A percentile compares a stretch with the other conserved stretches of the same genome.
These are phyloP conservation scores for Solidago caesia DNA, from an alignment of 129 eudicot genomes.

Conservation along the genomic window DNA sequence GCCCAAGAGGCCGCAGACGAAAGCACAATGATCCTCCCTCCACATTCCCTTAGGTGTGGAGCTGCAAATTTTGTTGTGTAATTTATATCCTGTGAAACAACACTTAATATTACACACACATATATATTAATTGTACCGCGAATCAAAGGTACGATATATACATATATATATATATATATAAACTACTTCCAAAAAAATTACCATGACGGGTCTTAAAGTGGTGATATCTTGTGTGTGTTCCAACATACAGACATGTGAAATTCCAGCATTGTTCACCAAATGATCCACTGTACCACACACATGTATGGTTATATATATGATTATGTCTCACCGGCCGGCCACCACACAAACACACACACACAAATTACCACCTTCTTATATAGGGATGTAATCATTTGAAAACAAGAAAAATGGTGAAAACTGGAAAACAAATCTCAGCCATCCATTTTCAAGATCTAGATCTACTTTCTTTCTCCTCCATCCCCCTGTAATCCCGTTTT, in stretches of 20 bases:
- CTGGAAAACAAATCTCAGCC: too few relatives aligned
- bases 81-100: slow-evolving; percentile 36
- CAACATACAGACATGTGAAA: slow-evolving; percentile 28
- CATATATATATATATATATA: too few relatives aligned
- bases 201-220: slow-evolving; percentile 32
- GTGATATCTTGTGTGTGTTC: slow-evolving; percentile 33
- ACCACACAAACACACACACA: too few relatives aligned
- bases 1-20: slow-evolving; percentile 51
- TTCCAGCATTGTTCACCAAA: slow-evolving; percentile 42
- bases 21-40: slow-evolving; percentile 42
- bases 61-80: slow-evolving; percentile 37
- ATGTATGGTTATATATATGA: background rate
- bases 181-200: background rate
- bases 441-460: too few relatives aligned
- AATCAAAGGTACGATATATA: background rate
- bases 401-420: too few relatives aligned
- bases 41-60: slow-evolving; percentile 41
- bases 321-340: too few relatives aligned
- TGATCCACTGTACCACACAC: slow-evolving; percentile 35
- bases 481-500: too few relatives aligned
- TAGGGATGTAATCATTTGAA: too few relatives aligned
- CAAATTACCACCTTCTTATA: too few relatives aligned
- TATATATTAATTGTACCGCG: background rate
- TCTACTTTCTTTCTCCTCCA: too few relatives aligned
- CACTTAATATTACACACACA: background rate